Base-by-base conservation (phyloP, 305 asterid species). In the Ajuga reptans region DNA sequence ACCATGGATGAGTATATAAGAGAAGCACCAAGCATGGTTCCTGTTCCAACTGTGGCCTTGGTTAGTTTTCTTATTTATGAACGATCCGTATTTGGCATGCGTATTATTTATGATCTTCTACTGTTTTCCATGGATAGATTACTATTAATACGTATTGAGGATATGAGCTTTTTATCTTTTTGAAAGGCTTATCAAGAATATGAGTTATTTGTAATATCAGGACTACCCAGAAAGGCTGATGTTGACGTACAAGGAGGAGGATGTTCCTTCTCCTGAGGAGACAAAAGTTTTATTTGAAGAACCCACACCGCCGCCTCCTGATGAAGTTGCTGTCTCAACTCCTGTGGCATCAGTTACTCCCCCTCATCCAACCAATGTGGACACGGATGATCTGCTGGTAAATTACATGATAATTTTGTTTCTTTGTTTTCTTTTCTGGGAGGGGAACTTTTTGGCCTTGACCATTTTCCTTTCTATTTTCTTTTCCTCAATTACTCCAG, bases 201-300 rank as follows among this genome's bases (percentile, higher is more conserved):
- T 56, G 33, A 43, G 51, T 33, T 64, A 45, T 72, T 43, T 33
- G 49, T 52, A 61, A 61, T 72, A 63, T 67, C 83, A 94, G 99
- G 97, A 94, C 68, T 86, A 85, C 66, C 99, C 97, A 2, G 97
- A 94, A 78, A 85, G 95, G 87, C 89, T 94, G 79, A 84, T 87
- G 92, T 81, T 89, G 81, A 91, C 97, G 8, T 94, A 87, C 79
- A 91, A 87, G 78, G 93, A 86, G 66, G 97, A 91, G 73, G 99
- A 89, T 61, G 87, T 33, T 63, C 67, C 84, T 64, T 63, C 82
- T 45, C 85, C 87, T 47, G 97, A 87, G 77, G 97, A 89, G 71
- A 66, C 79, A 12, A 70, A 78, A 65, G 75, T 73, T 27, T 45
- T 66, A 9, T 75, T 74, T 4, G 89, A 82, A 21, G 99, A 84